A percentile compares a stretch with the other conserved stretches of the same genome.
Conservation (phyloP, 2,329 filamentous ascomycete genomes). For the Lasiodiplodia gonubiensis region DNA sequence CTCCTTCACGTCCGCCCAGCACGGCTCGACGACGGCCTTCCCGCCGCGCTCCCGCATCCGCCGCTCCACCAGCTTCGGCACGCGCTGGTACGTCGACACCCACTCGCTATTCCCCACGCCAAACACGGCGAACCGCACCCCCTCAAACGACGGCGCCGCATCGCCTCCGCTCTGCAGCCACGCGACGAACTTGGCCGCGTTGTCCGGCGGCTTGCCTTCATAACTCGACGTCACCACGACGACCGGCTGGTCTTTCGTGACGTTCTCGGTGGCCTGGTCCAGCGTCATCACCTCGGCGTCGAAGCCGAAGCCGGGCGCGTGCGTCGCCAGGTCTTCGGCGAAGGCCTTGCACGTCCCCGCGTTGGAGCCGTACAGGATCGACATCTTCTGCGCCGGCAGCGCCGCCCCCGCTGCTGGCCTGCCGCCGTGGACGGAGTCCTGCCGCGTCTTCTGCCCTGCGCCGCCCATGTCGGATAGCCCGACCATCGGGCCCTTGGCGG, state of each 20-base stretch:
- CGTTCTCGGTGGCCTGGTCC: constrained; percentile 65
- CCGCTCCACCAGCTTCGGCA: constrained; percentile 54
- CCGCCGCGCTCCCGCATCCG: constrained; percentile 60
- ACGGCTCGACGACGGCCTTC: constrained; percentile 56
- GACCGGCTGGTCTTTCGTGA: constrained; percentile 66
- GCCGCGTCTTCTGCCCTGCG: not conserved
- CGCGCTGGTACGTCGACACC: constrained; percentile 47
- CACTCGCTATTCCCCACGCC: constrained; percentile 52
- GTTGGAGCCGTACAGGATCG: constrained; percentile 76
- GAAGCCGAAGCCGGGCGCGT: constrained; percentile 66
- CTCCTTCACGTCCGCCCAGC: constrained; percentile 59
- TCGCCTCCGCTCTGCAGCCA: constrained; percentile 64
- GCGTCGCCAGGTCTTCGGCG: constrained; percentile 65
- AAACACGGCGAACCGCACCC: constrained; percentile 54
- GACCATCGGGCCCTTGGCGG: not conserved
- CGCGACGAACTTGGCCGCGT: constrained; percentile 69
- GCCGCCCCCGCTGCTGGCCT: too few relatives aligned
- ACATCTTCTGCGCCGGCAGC: constrained; percentile 52
- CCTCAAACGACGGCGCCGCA: constrained; percentile 55
- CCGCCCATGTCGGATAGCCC: not conserved
- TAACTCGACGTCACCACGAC: constrained; percentile 74
- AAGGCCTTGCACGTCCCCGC: constrained; percentile 76
- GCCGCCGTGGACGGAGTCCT: not conserved
- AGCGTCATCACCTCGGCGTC: constrained; percentile 60
- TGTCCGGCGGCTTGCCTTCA: constrained; percentile 75